Percentiles rank a stretch among this genome's conserved stretches.
Evolutionary conservation across 1,139 yeast genomes (phyloP).

Genomic region (Hyphopichia buzzinii): DNA sequence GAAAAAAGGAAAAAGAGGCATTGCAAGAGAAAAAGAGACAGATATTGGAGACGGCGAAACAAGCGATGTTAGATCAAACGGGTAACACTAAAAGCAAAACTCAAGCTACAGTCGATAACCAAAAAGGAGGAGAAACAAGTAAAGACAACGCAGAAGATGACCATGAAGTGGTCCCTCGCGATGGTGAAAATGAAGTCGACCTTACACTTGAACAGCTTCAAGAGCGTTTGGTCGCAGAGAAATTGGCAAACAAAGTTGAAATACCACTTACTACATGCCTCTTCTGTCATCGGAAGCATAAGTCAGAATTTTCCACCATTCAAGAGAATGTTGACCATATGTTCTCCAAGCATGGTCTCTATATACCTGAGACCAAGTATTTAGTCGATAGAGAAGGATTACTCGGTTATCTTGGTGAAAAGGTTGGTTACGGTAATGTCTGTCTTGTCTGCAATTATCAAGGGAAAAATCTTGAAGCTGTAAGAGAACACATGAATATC

Average conservation of each 20-base stretch:
- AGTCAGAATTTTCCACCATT: constrained; percentile 31
- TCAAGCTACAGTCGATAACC: constrained; percentile 5
- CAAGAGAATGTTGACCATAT: constrained; percentile 75
- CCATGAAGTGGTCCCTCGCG: constrained; percentile 7
- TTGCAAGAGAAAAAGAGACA: constrained; percentile 60
- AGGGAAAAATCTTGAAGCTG: constrained; percentile 81
- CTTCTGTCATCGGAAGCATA: constrained; percentile 61
- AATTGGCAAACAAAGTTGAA: constrained; percentile 59
- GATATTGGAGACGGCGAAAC: constrained; percentile 59
- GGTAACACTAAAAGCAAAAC: constrained; percentile 18
- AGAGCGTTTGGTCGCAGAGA: constrained; percentile 53
- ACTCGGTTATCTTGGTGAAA: constrained; percentile 71
- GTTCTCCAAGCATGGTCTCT: constrained; percentile 77
- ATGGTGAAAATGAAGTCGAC: constrained; percentile 9
- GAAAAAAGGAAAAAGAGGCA: constrained; percentile 64
- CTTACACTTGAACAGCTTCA: constrained; percentile 42
- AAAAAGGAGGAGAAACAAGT: too few species aligned
- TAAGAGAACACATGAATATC: constrained; percentile 82
- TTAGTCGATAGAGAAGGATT: constrained; percentile 71
- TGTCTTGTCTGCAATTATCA: constrained; percentile 83
- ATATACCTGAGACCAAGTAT: constrained; percentile 77
- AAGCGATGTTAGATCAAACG: constrained; percentile 45
- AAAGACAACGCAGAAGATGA: constrained; percentile 7
- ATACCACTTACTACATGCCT: constrained; percentile 75
- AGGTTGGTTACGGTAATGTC: constrained; percentile 80